phyloP scores from a whole-genome alignment of 2,329 filamentous ascomycete genomes.

The Aspergillus sp. region DNA sequence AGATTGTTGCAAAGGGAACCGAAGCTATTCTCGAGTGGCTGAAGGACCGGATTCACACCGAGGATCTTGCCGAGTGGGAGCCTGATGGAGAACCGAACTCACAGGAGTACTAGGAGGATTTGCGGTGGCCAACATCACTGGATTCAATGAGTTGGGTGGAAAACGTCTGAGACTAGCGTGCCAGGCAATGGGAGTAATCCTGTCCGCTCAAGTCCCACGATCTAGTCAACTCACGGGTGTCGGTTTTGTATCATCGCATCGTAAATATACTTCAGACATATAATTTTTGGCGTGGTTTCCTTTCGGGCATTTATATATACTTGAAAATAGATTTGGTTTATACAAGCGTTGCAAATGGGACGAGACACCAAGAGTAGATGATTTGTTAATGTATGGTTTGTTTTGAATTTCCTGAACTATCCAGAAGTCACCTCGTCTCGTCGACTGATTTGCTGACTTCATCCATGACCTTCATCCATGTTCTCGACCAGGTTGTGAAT shows the following conservation, averaged over 20 bases:
- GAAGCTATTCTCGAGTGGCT: conserved; percentile 80
- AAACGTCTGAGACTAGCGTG: no score
- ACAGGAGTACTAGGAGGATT: conserved; percentile 6
- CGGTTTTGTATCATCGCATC: not conserved
- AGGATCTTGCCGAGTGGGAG: conserved; percentile 36
- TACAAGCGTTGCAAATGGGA: no score
- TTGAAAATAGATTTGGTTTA: no score
- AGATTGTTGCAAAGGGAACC: conserved; percentile 79
- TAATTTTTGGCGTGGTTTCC: no score
- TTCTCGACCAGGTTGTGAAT: conserved; percentile 71
- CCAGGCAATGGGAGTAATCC: no score
- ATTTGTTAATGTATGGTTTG: no score
- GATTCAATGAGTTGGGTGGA: no score
- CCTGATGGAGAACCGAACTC: conserved; percentile 15
- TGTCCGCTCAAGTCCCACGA: no score
- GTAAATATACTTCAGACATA: not conserved
- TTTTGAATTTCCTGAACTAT: not conserved
- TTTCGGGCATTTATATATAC: no score
- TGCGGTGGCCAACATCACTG: not conserved
- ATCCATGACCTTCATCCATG: conserved; percentile 46
- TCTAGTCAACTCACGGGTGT: no score
- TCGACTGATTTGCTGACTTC: conserved; percentile 31
- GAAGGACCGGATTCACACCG: conserved; percentile 65
- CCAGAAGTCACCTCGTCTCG: not conserved
- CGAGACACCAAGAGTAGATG: no score